Conservation (phyloP, 164 flowering plant species). For the Houttuynia cordata region DNA sequence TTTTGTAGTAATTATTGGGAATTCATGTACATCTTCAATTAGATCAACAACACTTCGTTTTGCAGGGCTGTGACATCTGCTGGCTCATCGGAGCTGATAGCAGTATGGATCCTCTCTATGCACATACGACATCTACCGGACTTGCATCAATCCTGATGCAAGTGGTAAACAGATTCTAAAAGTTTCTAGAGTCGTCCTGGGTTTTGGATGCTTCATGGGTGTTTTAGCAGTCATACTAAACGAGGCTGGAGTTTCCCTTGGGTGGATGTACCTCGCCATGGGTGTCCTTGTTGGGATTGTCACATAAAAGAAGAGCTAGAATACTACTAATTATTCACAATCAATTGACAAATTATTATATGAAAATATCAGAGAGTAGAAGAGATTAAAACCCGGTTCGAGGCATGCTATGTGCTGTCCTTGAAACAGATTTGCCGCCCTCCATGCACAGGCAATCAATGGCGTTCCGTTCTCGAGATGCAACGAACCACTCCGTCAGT, state of each 20-base stretch:
- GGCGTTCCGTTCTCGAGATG: too few relatives aligned
- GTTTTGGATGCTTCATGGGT: slow-evolving; percentile 94
- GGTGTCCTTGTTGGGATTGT: too few relatives aligned
- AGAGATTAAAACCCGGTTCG: too few relatives aligned
- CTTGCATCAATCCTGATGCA: slow-evolving; percentile 78
- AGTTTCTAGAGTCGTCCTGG: slow-evolving; percentile 68
- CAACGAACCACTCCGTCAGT: too few relatives aligned
- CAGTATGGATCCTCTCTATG: slow-evolving; percentile 90
- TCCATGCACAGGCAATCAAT: too few relatives aligned
- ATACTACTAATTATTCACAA: too few relatives aligned
- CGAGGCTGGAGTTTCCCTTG: slow-evolving; percentile 84
- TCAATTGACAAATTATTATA: too few relatives aligned
- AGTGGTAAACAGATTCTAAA: slow-evolving; percentile 70
- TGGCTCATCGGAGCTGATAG: slow-evolving; percentile 87
- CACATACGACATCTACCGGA: slow-evolving; percentile 90
- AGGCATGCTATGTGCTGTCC: too few relatives aligned
- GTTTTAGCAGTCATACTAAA: slow-evolving; percentile 71
- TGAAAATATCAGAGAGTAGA: too few relatives aligned
- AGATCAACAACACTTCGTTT: background rate
- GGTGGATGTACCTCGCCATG: slow-evolving; percentile 98
- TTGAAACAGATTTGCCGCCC: too few relatives aligned
- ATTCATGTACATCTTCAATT: too few relatives aligned
- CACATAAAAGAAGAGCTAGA: too few relatives aligned
- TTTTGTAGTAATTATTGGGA: background rate
- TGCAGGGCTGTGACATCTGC: slow-evolving; percentile 97